Base-by-base conservation (phyloP, 805 yeast species). In the Lipomyces mesembrius region DNA sequence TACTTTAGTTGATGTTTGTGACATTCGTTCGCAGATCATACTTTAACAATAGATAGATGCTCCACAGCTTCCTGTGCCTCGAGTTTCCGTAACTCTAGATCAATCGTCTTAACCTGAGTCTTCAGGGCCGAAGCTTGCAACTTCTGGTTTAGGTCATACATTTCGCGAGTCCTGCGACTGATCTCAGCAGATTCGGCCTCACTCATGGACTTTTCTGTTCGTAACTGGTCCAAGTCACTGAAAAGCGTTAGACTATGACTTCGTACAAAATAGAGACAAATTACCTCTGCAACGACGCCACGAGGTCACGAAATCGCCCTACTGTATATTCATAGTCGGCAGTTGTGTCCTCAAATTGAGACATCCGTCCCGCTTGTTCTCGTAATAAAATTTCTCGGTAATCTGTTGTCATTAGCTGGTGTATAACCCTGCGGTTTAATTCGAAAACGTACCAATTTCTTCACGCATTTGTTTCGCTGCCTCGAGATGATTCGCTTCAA, bases 401-500 rank as follows among this genome's bases (percentile, higher is more conserved):
- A n/a, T 56, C 66, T 60, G 25, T 75, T 1, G 73, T 76, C 12
- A 17, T 43, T 74, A 69, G 53, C 74, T 72, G 4, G 46, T 61
- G 27, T 74, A 74, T 20, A 76, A 64, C n/a, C 73, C 74, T 5
- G 63, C 58, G 29, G 9, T 78, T 62, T 53, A 72, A 73, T 17
- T 60, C 46, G 25, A 65, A 68, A 29, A 71, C 6, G 61, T 64
- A 2, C 63, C 69, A 9, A 87, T 76, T 3, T 84, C 83, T 1
- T 69, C 65, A 20, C 75, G 73, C 25, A 86, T 76, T 52, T 83
- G 84, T 20, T 73, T 64, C 68, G 85, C 87, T 0, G 83, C 75
- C 27, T 77, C 80, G 1, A 72, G 35, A 62, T 83, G 86, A 54
- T 75, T 77, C 11, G 80, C 81, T 63, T 86, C 88, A 37, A 87